Evolutionary conservation across 495 filamentous ascomycete species (phyloP).

Genomic region (Schizothecium vesticola): DNA sequence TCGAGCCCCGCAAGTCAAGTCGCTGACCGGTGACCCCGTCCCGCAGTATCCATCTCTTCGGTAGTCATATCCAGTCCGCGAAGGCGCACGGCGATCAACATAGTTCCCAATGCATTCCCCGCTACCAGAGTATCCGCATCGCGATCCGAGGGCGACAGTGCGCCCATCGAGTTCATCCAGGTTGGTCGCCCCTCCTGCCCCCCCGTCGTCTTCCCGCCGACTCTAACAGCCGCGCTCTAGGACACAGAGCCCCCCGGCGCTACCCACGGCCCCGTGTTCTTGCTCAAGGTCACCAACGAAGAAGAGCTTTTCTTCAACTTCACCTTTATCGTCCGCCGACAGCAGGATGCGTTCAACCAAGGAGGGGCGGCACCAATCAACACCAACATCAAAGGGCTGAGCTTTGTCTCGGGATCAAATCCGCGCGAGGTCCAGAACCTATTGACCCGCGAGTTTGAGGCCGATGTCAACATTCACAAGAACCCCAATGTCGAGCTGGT

Average conservation of each 20-base stretch:
- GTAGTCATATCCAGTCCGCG: slow-evolving; percentile 73
- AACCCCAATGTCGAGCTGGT: slow-evolving; percentile 92
- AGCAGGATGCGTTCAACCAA: slow-evolving; percentile 31
- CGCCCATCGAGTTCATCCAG: slow-evolving; percentile 84
- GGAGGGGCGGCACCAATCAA: slow-evolving; percentile 49
- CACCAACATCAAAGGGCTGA: slow-evolving; percentile 80
- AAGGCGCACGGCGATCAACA: slow-evolving; percentile 64
- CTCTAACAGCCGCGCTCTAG: slow-evolving; percentile 39
- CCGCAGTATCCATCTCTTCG: slow-evolving; percentile 71
- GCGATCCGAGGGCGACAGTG: slow-evolving; percentile 67
- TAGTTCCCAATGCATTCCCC: slow-evolving; percentile 85
- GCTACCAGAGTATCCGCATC: slow-evolving; percentile 72
- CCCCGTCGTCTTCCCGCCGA: slow-evolving; percentile 6
- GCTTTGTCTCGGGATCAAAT: slow-evolving; percentile 84
- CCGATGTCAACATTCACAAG: slow-evolving; percentile 95
- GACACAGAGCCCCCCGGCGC: slow-evolving; percentile 66
- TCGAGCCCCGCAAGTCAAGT: neutral
- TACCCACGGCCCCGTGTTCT: slow-evolving; percentile 60
- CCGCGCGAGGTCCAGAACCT: slow-evolving; percentile 85
- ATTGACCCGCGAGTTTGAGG: slow-evolving; percentile 90
- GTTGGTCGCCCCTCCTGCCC: slow-evolving; percentile 38
- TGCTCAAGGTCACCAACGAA: slow-evolving; percentile 81
- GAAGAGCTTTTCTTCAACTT: slow-evolving; percentile 91
- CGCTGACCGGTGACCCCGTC: slow-evolving; percentile 15
- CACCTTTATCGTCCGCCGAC: slow-evolving; percentile 79